Conservation (phyloP, 805 yeast genomes). For the Grigorovia yakushimaensis region DNA sequence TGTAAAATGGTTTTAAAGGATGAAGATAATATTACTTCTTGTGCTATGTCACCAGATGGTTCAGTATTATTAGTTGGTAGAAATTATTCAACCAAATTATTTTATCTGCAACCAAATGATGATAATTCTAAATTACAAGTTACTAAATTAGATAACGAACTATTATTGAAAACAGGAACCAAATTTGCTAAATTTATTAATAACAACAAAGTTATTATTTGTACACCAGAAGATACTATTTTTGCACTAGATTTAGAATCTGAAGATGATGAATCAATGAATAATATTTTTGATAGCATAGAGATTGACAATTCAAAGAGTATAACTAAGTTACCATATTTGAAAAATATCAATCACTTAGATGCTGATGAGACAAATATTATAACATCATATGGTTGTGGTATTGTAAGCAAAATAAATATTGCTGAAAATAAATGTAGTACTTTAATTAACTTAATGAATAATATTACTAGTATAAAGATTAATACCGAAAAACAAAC, state of each 20-base stretch:
- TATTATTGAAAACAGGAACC: constrained; percentile 42
- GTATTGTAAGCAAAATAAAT: constrained; percentile 46
- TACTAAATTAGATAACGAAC: constrained; percentile 38
- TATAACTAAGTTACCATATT: constrained; percentile 34
- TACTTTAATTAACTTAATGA: constrained; percentile 49
- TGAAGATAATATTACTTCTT: constrained; percentile 70
- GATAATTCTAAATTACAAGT: constrained; percentile 34
- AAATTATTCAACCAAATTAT: constrained; percentile 55
- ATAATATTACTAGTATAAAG: constrained; percentile 50
- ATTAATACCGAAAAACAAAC: constrained; percentile 41
- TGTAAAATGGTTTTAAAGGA: constrained; percentile 58
- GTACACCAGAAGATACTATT: constrained; percentile 55
- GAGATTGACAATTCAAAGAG: constrained; percentile 28
- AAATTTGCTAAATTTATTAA: constrained; percentile 40
- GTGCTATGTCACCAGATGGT: constrained; percentile 57
- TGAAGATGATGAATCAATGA: constrained; percentile 32
- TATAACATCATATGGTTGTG: constrained; percentile 55
- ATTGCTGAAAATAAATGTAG: constrained; percentile 23
- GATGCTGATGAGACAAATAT: constrained; percentile 40
- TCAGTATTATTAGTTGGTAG: constrained; percentile 64
- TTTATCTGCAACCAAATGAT: constrained; percentile 40
- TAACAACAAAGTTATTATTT: constrained; percentile 37
- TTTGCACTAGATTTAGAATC: constrained; percentile 35
- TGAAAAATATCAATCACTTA: constrained; percentile 43
- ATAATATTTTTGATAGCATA: constrained; percentile 12